These are phyloP conservation scores for Hypericum perforatum DNA, from an alignment of 345 rosid species.

Conservation along the genomic window DNA sequence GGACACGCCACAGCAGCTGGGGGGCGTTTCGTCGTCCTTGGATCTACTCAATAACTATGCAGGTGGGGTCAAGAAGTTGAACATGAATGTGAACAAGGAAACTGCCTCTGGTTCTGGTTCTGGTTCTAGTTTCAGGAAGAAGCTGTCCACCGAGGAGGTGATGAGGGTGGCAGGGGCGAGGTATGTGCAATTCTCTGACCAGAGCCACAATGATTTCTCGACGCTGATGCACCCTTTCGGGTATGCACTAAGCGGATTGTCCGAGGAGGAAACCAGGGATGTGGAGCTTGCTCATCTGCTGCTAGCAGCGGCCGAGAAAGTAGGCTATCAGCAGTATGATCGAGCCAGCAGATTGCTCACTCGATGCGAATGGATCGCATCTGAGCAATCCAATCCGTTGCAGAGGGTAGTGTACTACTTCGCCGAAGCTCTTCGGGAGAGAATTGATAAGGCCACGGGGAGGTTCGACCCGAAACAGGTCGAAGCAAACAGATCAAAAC, in stretches of 20 bases:
- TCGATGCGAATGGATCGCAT: not conserved
- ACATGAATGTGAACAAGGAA: constrained; percentile 1
- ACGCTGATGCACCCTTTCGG: constrained; percentile 42
- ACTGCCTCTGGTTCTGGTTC: too few relatives aligned
- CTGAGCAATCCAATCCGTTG: not conserved
- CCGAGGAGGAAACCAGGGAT: not conserved
- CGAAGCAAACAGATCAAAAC: not conserved
- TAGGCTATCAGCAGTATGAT: not conserved
- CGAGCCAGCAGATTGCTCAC: not conserved
- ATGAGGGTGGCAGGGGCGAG: constrained; percentile 40
- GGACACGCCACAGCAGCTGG: constrained; percentile 2
- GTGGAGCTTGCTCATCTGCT: not conserved
- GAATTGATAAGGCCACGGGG: not conserved
- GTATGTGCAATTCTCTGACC: constrained; percentile 32
- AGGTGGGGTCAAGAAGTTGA: constrained; percentile 23
- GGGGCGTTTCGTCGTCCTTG: constrained; percentile 20
- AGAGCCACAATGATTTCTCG: constrained; percentile 26
- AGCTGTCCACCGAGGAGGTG: constrained; percentile 38
- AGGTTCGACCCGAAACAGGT: not conserved
- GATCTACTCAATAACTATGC: constrained; percentile 36
- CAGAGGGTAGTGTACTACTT: not conserved
- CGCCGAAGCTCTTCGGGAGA: not conserved
- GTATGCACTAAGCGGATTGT: constrained; percentile 15
- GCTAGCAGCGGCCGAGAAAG: not conserved
- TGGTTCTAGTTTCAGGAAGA: too few relatives aligned